phyloP scores from a whole-genome alignment of 1,284 basidiomycete genomes.

The Cerrena zonata region DNA sequence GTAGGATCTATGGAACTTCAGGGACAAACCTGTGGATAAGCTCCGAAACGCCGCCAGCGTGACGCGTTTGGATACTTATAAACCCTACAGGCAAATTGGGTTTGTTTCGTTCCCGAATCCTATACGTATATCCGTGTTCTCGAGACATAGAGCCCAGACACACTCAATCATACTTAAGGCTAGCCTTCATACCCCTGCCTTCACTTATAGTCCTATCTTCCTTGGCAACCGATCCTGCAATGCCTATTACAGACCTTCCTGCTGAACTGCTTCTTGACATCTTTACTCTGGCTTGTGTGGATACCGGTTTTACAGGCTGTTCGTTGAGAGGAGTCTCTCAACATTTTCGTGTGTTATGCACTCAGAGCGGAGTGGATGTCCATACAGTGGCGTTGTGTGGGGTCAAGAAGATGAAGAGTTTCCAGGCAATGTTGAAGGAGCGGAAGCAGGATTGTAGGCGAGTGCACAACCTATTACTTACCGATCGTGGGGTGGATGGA shows the following conservation, averaged over 20 bases:
- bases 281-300: constrained; percentile 10
- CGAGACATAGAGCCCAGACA: background rate
- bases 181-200: background rate
- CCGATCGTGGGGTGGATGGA: background rate
- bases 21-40: no score
- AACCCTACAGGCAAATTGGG: background rate
- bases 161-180: background rate
- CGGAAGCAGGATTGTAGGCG: background rate
- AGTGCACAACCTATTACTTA: background rate
- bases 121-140: background rate
- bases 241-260: background rate
- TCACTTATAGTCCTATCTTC: background rate
- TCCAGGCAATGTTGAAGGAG: background rate
- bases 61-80: no score
- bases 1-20: background rate
- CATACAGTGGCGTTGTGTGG: background rate
- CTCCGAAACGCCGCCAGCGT: no score
- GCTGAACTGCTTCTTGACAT: constrained; percentile 8
- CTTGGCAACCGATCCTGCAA: background rate
- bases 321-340: constrained; percentile 9
- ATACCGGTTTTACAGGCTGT: constrained; percentile 11
- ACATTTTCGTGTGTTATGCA: background rate
- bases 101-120: background rate
- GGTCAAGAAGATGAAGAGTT: background rate
- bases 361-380: background rate